Percentiles rank a stretch among this genome's conserved stretches.
Conservation (phyloP, 2,329 filamentous ascomycete species). For the Botrytis galanthina region DNA sequence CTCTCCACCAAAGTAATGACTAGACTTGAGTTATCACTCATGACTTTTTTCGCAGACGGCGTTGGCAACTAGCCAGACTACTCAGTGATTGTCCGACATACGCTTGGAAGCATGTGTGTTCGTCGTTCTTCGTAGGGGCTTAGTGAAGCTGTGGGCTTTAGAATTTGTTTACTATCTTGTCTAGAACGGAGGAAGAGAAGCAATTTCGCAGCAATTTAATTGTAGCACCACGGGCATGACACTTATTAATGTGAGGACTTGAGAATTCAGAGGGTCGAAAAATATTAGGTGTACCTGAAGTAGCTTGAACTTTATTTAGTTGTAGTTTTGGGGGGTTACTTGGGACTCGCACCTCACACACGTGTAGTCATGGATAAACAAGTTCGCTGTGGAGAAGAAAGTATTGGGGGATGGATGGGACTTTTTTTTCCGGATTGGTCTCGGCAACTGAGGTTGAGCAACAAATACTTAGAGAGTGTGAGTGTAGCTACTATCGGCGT, state of each 20-base stretch:
- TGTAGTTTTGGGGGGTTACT: slow-evolving; percentile 2
- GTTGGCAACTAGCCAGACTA: slow-evolving; percentile 30
- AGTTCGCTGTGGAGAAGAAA: slow-evolving; percentile 13
- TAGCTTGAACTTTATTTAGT: slow-evolving; percentile 14
- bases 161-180: slow-evolving; percentile 14
- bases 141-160: slow-evolving; percentile 20
- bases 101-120: slow-evolving; percentile 21
- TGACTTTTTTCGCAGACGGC: slow-evolving; percentile 37
- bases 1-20: slow-evolving; percentile 62
- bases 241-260: background rate
- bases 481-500: background rate
- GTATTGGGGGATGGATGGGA: background rate
- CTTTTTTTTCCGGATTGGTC: background rate
- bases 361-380: slow-evolving; percentile 9
- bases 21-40: slow-evolving; percentile 59
- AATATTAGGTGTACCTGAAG: slow-evolving; percentile 4
- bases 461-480: background rate
- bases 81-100: slow-evolving; percentile 33
- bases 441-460: background rate
- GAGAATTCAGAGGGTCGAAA: background rate
- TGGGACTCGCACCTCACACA: slow-evolving; percentile 1
- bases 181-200: slow-evolving; percentile 10
- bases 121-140: slow-evolving; percentile 9
- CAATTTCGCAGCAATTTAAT: slow-evolving; percentile 10
- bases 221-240: slow-evolving; percentile 21